Evolutionary conservation across 2,329 filamentous ascomycete species (phyloP).

Genomic region (Knufia petricola): DNA sequence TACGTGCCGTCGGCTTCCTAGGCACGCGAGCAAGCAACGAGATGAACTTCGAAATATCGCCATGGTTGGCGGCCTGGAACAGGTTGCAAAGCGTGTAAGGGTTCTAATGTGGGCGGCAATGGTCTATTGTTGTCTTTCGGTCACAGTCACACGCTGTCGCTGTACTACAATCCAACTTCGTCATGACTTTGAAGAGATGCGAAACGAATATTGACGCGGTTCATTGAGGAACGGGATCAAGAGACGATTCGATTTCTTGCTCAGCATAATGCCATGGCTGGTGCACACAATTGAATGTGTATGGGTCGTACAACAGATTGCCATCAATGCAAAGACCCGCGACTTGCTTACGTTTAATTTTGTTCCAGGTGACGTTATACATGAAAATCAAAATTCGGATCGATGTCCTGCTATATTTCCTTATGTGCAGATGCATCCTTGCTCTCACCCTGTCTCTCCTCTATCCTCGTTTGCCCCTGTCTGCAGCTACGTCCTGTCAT

Average conservation of each 20-base stretch:
- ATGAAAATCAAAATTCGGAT: background rate
- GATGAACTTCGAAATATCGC: background rate
- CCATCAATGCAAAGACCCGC: background rate
- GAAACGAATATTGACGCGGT: background rate
- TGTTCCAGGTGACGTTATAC: background rate
- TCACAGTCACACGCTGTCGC: background rate
- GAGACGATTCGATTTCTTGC: background rate
- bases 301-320: background rate
- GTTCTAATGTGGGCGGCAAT: conserved; percentile 2
- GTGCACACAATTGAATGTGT: background rate
- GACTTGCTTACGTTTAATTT: background rate
- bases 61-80: background rate
- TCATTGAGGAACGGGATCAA: background rate
- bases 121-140: background rate
- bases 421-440: background rate
- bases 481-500: too few species aligned
- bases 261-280: background rate
- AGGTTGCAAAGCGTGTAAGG: conserved; percentile 3
- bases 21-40: conserved; percentile 1
- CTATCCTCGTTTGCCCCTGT: too few species aligned
- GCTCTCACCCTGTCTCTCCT: too few species aligned
- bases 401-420: background rate
- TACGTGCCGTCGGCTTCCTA: background rate
- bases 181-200: conserved; percentile 2
- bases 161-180: conserved; percentile 3